Conservation (phyloP, 2,329 filamentous ascomycete genomes). For the Fusarium agapanthi region DNA sequence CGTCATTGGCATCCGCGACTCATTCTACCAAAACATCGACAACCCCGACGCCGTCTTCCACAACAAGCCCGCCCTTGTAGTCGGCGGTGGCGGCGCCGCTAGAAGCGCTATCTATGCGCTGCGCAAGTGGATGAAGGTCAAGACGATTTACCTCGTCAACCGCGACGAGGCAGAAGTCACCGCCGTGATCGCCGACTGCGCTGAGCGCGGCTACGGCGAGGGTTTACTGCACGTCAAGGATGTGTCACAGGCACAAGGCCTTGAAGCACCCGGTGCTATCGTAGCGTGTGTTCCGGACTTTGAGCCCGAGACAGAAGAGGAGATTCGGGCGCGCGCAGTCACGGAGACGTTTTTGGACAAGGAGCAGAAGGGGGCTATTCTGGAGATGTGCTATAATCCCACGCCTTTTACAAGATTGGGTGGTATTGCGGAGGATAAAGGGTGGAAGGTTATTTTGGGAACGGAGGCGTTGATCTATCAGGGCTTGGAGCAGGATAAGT, state of each 20-base stretch:
- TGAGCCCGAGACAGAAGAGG: slow-evolving; percentile 70
- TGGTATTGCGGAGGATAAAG: slow-evolving; percentile 64
- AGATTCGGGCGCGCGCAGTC: slow-evolving; percentile 67
- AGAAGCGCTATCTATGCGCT: slow-evolving; percentile 80
- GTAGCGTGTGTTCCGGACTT: slow-evolving; percentile 82
- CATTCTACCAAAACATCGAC: slow-evolving; percentile 67
- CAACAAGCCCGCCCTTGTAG: slow-evolving; percentile 72
- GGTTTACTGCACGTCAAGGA: slow-evolving; percentile 69
- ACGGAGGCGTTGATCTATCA: slow-evolving; percentile 83
- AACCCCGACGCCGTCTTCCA: slow-evolving; percentile 59
- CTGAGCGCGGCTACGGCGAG: slow-evolving; percentile 65
- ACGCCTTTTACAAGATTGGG: slow-evolving; percentile 73
- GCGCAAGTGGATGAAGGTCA: slow-evolving; percentile 72
- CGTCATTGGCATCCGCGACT: slow-evolving; percentile 78
- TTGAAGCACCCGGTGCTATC: slow-evolving; percentile 71
- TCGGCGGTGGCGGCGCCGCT: slow-evolving; percentile 83
- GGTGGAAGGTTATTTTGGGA: slow-evolving; percentile 79
- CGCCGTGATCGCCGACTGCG: slow-evolving; percentile 72
- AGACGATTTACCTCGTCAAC: slow-evolving; percentile 79
- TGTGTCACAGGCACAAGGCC: slow-evolving; percentile 64
- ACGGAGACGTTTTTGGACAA: slow-evolving; percentile 57
- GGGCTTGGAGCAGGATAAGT: slow-evolving; percentile 72
- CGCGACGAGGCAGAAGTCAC: slow-evolving; percentile 73
- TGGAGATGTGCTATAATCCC: slow-evolving; percentile 89
- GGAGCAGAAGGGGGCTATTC: slow-evolving; percentile 70